A percentile compares a stretch with the other conserved stretches of the same genome.
These are phyloP conservation scores for Castanea mollissima DNA, from an alignment of 306 rosid species.

Conservation along the genomic window DNA sequence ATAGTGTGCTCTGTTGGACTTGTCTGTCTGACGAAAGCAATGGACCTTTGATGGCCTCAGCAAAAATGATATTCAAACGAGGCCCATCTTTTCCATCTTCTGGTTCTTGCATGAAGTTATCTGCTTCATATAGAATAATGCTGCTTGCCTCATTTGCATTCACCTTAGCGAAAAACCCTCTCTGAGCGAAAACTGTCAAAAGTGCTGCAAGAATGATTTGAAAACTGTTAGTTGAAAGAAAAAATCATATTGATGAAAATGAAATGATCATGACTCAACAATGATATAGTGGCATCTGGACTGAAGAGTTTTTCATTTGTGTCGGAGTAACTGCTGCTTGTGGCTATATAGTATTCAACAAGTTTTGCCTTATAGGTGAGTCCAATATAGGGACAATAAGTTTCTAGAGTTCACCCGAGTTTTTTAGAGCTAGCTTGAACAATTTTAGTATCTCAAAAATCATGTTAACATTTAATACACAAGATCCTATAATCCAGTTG, in stretches of 20 bases:
- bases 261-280: not conserved
- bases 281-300: not conserved
- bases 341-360: not conserved
- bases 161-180: constrained; percentile 55
- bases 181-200: constrained; percentile 67
- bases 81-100: constrained; percentile 43
- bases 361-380: not conserved
- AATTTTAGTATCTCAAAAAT: not conserved
- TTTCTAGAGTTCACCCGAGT: not conserved
- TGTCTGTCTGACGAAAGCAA: constrained; percentile 74
- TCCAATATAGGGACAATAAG: not conserved
- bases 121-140: constrained; percentile 39
- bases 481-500: not conserved
- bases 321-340: not conserved
- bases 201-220: constrained; percentile 50
- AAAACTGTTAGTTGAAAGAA: constrained; percentile 28
- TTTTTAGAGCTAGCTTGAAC: not conserved
- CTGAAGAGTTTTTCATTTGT: not conserved
- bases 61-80: constrained; percentile 55
- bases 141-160: constrained; percentile 36
- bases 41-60: constrained; percentile 95
- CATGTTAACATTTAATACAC: not conserved
- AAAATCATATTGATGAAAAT: not conserved
- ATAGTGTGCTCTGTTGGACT: constrained; percentile 75
- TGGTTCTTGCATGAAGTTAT: constrained; percentile 28